Evolutionary conservation across 129 eudicot genomes (phyloP).

Genomic region (Flaveria ramosissima): DNA sequence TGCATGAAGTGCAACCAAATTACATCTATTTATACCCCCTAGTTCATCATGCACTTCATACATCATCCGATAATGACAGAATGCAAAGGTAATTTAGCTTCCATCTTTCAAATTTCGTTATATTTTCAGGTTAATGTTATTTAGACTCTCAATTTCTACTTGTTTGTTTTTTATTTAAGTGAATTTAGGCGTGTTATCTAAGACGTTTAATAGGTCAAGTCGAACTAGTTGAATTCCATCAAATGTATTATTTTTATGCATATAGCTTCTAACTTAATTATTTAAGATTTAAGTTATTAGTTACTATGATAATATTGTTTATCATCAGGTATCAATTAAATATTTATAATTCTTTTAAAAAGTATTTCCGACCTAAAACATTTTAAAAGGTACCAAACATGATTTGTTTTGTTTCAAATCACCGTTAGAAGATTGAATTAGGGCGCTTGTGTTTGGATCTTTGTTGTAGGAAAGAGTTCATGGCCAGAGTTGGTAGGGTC

Average conservation of each 20-base stretch:
- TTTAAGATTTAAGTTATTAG: too few relatives aligned
- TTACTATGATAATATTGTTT: neutral
- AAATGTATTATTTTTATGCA: too few relatives aligned
- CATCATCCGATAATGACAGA: neutral
- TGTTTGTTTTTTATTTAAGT: too few relatives aligned
- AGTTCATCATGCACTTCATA: neutral
- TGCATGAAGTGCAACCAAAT: too few relatives aligned
- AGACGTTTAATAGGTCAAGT: neutral
- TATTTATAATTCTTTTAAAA: too few relatives aligned
- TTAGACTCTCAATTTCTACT: neutral
- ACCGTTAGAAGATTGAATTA: neutral
- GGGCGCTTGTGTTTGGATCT: too few relatives aligned
- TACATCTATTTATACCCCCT: neutral
- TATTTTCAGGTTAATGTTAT: neutral
- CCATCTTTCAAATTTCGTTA: neutral
- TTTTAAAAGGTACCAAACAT: neutral
- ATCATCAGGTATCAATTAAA: too few relatives aligned
- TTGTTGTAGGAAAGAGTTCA: constrained; percentile 41
- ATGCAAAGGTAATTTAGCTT: neutral
- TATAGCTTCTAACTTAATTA: too few relatives aligned
- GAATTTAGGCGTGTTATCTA: too few relatives aligned
- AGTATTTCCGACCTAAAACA: too few relatives aligned
- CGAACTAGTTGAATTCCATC: neutral
- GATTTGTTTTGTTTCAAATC: neutral
- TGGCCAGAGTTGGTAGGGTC: constrained; percentile 62